phyloP scores from a whole-genome alignment of 1,139 yeast genomes.

The Suhomyces coccinellae region DNA sequence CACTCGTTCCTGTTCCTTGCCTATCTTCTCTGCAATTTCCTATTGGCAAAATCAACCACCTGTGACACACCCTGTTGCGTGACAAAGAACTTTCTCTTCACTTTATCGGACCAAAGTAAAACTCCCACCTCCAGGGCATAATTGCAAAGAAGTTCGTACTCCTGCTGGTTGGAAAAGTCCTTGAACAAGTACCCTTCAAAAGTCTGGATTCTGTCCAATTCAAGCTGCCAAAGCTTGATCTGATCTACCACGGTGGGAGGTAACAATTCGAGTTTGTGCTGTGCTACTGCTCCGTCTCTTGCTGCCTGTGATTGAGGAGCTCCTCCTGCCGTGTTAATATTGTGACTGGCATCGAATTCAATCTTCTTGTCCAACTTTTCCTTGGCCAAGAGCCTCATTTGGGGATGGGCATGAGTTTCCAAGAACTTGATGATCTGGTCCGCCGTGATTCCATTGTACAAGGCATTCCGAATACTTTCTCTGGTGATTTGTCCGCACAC shows the following conservation, averaged over 20 bases:
- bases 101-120: conserved; percentile 75
- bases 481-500: conserved; percentile 92
- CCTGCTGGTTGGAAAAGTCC: conserved; percentile 77
- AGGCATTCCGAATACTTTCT: conserved; percentile 83
- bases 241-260: conserved; percentile 98
- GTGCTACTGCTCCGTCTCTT: conserved; percentile 29
- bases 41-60: conserved; percentile 80
- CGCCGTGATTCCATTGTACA: conserved; percentile 88
- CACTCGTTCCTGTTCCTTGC: neutral
- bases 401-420: conserved; percentile 93
- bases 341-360: conserved; percentile 62
- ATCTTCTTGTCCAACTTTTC: conserved; percentile 64
- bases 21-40: conserved; percentile 39
- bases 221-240: conserved; percentile 93
- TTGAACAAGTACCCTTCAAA: conserved; percentile 86
- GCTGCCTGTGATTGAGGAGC: conserved; percentile 38
- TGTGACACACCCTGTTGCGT: conserved; percentile 87
- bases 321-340: conserved; percentile 51
- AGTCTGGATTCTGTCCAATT: conserved; percentile 86
- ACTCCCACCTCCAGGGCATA: conserved; percentile 94
- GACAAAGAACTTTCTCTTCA: conserved; percentile 73
- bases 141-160: conserved; percentile 67
- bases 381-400: conserved; percentile 74
- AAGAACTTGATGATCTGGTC: conserved; percentile 89
- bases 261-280: conserved; percentile 59